Base-by-base conservation (phyloP, 2,329 filamentous ascomycete genomes). In the Simplicillium aogashimaense region DNA sequence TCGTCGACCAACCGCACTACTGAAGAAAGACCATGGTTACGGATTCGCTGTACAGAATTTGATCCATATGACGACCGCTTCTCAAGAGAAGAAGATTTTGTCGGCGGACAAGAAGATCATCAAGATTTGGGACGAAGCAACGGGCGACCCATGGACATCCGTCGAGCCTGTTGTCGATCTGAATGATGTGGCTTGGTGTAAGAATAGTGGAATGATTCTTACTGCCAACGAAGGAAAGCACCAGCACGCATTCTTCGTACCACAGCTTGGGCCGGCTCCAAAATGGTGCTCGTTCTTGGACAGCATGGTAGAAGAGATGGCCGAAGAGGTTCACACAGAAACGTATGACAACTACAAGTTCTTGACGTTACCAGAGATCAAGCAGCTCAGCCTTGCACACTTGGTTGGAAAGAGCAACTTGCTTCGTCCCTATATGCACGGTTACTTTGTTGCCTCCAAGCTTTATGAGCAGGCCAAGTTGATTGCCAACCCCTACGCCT, bases 341-440 rank as follows among this genome's bases (percentile, higher is more conserved):
- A 86, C 92, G 9, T 98, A 98, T 68, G 92, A 98, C 64, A 97
- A 98, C 64, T 97, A 90, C 77, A 98, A 97, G 65, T 98, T 98
- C 76, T 70, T 98, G 56, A 95, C 90, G 2, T 62, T 87, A 45
- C 79, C 86, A 34, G 89, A 98, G 59, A 72, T 98, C 39, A 84
- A 85, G 52, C 78, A 82, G 29, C 75, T 98, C 49, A 94, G 86
- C 57, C 63, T 98, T 54, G 82, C 86, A 39, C 90, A 97, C 57
- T 71, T 98, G 36, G 75, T 98, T 42, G 90, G 90, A 48, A 89
- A 87, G 52, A 94, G 88, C 20, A 92, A 86, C 54, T 67, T 97
- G 15, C 69, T 98, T 32, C 76, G 90, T 35, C 92, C 92, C 34
- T 98, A 98, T 58, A 98, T 98, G 94, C 92, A 98, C 59, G 94